A percentile compares a stretch with the other conserved stretches of the same genome.
phyloP scores from a whole-genome alignment of 2,329 filamentous ascomycete genomes.

The Xylariaceae sp. region DNA sequence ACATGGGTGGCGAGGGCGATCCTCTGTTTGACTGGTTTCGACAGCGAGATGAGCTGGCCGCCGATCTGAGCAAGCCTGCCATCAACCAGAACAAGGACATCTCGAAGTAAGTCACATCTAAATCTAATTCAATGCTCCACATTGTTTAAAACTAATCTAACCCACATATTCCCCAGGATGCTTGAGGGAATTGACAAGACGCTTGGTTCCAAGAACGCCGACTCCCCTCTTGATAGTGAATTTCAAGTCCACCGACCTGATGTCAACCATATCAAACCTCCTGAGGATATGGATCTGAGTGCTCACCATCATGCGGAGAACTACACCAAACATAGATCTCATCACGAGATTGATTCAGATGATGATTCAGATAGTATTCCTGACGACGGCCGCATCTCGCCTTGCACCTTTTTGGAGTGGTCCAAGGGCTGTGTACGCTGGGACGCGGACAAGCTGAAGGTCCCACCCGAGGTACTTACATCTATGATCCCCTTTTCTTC shows the following conservation, averaged over 20 bases:
- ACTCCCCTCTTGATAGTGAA: conserved; percentile 20
- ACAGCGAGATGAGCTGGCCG: not conserved
- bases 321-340: conserved; percentile 13
- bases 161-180: conserved; percentile 18
- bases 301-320: conserved; percentile 8
- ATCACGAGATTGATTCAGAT: conserved; percentile 11
- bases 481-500: not conserved
- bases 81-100: not conserved
- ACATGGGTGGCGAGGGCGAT: not conserved
- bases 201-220: conserved; percentile 13
- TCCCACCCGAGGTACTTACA: conserved; percentile 34
- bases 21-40: not conserved
- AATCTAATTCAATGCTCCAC: not conserved
- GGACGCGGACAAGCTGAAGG: conserved; percentile 20
- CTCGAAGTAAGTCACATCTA: not conserved
- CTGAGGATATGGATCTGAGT: conserved; percentile 18
- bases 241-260: conserved; percentile 23
- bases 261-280: conserved; percentile 20
- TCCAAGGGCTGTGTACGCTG: conserved; percentile 33
- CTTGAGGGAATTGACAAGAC: conserved; percentile 19
- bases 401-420: conserved; percentile 39
- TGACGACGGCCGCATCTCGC: conserved; percentile 35
- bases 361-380: conserved; percentile 37
- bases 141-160: no score
- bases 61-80: no score